Conservation (phyloP, 176 grass and related monocot genomes). For the Oryza meridionalis region DNA sequence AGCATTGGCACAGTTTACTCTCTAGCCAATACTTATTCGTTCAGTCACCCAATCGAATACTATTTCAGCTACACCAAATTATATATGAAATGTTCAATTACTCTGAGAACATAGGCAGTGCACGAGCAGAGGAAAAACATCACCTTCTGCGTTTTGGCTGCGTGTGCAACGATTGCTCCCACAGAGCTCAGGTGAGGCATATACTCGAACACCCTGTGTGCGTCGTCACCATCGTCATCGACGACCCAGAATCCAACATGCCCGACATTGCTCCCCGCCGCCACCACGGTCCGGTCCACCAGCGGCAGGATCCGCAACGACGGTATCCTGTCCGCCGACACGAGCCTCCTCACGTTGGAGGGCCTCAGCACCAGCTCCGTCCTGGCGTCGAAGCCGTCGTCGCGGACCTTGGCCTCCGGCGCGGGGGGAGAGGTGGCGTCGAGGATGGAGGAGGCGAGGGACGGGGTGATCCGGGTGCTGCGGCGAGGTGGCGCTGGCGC, state of each 20-base stretch:
- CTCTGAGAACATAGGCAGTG: not conserved
- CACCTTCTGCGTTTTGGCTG: slow-evolving; percentile 54
- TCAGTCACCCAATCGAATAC: not conserved
- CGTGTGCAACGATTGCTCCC: slow-evolving; percentile 65
- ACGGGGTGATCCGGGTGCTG: slow-evolving; percentile 39
- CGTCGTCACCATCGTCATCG: slow-evolving; percentile 27
- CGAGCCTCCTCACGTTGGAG: slow-evolving; percentile 47
- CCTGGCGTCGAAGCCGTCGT: slow-evolving; percentile 37
- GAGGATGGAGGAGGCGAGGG: slow-evolving; percentile 36
- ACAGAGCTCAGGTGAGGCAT: slow-evolving; percentile 61
- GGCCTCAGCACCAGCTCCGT: slow-evolving; percentile 51
- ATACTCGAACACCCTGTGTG: slow-evolving; percentile 63
- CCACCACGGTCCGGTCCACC: slow-evolving; percentile 55
- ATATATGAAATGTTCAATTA: not conserved
- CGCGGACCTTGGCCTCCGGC: not conserved
- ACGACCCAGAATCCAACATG: slow-evolving; percentile 81
- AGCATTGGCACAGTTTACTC: not conserved
- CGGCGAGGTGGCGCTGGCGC: not conserved
- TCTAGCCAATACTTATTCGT: not conserved
- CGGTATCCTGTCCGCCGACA: slow-evolving; percentile 58
- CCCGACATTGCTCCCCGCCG: slow-evolving; percentile 57
- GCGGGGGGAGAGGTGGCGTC: not conserved
- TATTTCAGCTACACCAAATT: not conserved
- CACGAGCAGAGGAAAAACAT: not conserved
- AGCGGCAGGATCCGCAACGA: slow-evolving; percentile 62